phyloP scores from a whole-genome alignment of 2,329 filamentous ascomycete species.

The Samsoniella hepiali region DNA sequence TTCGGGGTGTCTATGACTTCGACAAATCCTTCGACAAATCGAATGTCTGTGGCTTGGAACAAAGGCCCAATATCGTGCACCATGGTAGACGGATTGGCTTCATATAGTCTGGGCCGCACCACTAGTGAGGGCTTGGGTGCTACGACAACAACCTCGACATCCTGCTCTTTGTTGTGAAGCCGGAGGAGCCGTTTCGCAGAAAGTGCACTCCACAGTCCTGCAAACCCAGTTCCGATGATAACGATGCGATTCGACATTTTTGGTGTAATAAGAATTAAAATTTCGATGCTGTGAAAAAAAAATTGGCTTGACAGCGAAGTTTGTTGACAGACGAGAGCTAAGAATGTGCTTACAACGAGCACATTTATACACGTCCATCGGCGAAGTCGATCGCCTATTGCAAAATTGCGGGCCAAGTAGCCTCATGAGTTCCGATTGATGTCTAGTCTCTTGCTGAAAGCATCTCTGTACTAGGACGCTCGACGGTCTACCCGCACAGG shows the following conservation, averaged over 20 bases:
- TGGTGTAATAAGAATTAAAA: too few species aligned
- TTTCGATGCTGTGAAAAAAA: neutral
- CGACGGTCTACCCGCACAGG: neutral
- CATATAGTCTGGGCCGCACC: constrained; percentile 35
- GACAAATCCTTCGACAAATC: constrained; percentile 27
- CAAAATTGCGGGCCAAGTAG: neutral
- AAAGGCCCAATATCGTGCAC: constrained; percentile 23
- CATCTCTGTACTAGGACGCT: neutral
- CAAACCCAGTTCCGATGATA: constrained; percentile 34
- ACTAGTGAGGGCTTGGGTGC: constrained; percentile 33
- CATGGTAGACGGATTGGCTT: constrained; percentile 29
- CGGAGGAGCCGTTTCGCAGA: constrained; percentile 32
- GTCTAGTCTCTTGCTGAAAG: neutral
- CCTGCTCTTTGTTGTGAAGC: constrained; percentile 21
- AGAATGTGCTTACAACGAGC: neutral
- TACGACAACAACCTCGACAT: constrained; percentile 31
- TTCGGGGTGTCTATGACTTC: constrained; percentile 23
- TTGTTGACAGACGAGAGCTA: neutral
- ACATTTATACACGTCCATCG: neutral
- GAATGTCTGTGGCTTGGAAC: constrained; percentile 28
- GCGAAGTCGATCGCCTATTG: neutral
- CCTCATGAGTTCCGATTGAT: neutral
- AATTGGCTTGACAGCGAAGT: neutral
- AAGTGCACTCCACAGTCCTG: constrained; percentile 37
- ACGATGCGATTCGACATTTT: constrained; percentile 19